phyloP scores from a whole-genome alignment of 176 grass and related monocot genomes.

The Hordeum marinum region DNA sequence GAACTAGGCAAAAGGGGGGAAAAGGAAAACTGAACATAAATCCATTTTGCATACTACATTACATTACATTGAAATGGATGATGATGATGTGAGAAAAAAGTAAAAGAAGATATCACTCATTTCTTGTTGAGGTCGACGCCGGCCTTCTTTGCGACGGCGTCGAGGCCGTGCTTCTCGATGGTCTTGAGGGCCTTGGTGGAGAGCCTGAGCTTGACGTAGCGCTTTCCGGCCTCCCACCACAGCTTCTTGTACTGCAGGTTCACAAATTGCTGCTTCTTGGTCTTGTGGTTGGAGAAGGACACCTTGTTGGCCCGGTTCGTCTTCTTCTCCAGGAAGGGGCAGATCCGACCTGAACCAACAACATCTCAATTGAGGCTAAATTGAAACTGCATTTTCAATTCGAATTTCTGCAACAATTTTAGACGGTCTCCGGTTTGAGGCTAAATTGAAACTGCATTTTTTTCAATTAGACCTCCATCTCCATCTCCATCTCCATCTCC shows the following conservation, averaged over 20 bases:
- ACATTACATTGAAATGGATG: not conserved
- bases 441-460: no score
- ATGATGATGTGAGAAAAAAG: not conserved
- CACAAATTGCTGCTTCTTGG: constrained; percentile 90
- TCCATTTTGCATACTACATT: not conserved
- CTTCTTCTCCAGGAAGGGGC: constrained; percentile 77
- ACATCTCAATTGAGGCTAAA: not conserved
- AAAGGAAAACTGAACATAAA: not conserved
- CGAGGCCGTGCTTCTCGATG: constrained; percentile 89
- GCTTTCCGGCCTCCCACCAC: constrained; percentile 87
- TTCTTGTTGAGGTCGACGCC: constrained; percentile 78
- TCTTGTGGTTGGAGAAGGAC: constrained; percentile 87
- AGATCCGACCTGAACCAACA: constrained; percentile 48
- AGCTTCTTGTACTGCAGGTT: constrained; percentile 92
- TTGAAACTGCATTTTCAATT: no score
- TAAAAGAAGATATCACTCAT: constrained; percentile 19
- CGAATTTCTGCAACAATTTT: no score
- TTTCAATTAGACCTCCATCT: no score
- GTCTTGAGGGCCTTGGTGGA: constrained; percentile 86
- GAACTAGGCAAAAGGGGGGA: not conserved
- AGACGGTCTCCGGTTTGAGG: not conserved
- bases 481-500: no score
- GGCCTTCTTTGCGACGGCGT: constrained; percentile 81
- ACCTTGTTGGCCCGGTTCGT: constrained; percentile 79
- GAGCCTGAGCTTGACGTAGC: constrained; percentile 70